Conservation (phyloP, 2,329 filamentous ascomycete genomes). For the Zymoseptoria crescenta region DNA sequence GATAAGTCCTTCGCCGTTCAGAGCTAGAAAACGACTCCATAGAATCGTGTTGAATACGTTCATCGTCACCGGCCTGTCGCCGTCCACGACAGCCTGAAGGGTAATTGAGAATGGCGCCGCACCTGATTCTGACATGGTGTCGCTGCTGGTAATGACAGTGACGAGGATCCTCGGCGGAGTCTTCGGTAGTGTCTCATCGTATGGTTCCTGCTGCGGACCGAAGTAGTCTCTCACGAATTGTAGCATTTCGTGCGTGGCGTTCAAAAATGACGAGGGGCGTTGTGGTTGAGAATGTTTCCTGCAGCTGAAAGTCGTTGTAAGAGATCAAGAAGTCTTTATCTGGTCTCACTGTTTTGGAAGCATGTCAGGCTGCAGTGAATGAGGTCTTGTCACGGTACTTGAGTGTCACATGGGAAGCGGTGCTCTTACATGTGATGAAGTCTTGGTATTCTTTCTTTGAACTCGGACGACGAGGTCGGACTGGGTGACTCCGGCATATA, state of each 20-base stretch:
- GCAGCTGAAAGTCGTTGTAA: not conserved
- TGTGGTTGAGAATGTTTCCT: not conserved
- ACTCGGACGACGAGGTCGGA: not conserved
- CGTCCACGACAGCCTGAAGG: not conserved
- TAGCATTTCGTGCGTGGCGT: not conserved
- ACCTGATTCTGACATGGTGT: not conserved
- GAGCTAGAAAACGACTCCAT: not conserved
- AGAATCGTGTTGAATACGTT: not conserved
- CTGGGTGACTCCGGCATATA: too few relatives aligned
- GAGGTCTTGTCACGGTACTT: not conserved
- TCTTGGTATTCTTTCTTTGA: not conserved
- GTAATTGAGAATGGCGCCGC: not conserved
- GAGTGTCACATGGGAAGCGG: not conserved
- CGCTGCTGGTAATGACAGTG: not conserved
- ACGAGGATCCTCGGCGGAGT: not conserved
- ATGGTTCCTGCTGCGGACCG: not conserved
- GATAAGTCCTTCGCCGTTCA: not conserved
- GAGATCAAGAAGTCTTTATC: not conserved
- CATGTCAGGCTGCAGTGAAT: not conserved
- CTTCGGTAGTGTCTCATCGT: not conserved
- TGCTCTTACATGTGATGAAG: not conserved
- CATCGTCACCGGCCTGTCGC: not conserved
- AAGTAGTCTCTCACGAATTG: not conserved
- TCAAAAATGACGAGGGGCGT: not conserved
- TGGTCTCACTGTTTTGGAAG: too few relatives aligned